Percentiles rank a stretch among this genome's conserved stretches.
These are phyloP conservation scores for Plasmodium yoelii DNA, from an alignment of 169 alveolate genomes.

Conservation along the genomic window DNA sequence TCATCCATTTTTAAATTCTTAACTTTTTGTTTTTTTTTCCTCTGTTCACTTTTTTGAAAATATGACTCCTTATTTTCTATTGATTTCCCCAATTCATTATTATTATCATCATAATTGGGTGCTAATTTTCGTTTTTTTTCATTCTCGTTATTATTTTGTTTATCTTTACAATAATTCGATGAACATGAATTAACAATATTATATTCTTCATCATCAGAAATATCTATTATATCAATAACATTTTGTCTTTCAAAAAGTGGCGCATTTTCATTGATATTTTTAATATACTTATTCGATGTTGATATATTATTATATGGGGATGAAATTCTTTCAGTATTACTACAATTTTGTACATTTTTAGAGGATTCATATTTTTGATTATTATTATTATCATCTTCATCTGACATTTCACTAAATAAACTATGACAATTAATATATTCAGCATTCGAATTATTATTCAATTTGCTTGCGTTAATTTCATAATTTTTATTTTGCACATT, in stretches of 20 bases:
- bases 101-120: too few relatives aligned
- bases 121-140: too few relatives aligned
- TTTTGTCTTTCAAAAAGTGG: background rate
- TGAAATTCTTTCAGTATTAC: background rate
- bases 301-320: background rate
- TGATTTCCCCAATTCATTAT: too few relatives aligned
- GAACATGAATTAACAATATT: background rate
- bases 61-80: too few relatives aligned
- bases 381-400: background rate
- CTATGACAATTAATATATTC: background rate
- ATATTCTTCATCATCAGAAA: conserved; percentile 1
- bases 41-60: too few relatives aligned
- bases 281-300: background rate
- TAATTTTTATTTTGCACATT: too few relatives aligned
- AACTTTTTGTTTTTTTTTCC: background rate
- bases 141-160: too few relatives aligned
- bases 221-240: conserved; percentile 17
- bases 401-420: background rate
- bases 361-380: background rate
- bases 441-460: conserved; percentile 3
- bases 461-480: background rate
- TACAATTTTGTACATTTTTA: background rate
- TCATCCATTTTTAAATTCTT: conserved; percentile 6
- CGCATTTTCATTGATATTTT: background rate
- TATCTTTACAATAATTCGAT: background rate